Base-by-base conservation (phyloP, 768 basidiomycete species). In the Mycena epipterygia region DNA sequence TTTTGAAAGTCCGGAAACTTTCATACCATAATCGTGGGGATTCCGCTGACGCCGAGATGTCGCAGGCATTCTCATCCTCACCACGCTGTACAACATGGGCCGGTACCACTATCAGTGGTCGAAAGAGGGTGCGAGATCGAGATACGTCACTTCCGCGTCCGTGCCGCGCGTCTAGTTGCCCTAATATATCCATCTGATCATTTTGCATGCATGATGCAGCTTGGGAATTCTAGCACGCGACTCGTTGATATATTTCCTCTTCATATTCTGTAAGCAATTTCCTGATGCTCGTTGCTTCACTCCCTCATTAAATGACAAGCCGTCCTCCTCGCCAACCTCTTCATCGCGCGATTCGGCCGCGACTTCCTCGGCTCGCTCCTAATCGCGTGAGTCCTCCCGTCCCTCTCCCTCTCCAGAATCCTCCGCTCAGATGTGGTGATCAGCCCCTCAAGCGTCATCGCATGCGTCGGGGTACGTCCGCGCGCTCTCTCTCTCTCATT, bases 281-380 rank as follows among this genome's bases (percentile, higher is more conserved):
- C 16, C n/a, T n/a, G n/a, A n/a, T n/a, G n/a, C n/a, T n/a, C n/a
- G n/a, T n/a, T n/a, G n/a, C n/a, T n/a, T n/a, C n/a, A n/a, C 25
- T 23, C 13, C 12, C 13, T 29, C 14, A 23, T 63, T 35, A 13
- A 12, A 16, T 21, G 13, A 21, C 30, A n/a, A 76, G 76, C 67
- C 27, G 46, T 74, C n/a, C 68, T 77, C 5, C 35, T 75, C 39
- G 49, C 64, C 16, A 77, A 77, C 49, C 52, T 75, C 17, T 72
- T 77, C 58, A 72, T 75, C 30, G 73, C 73, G 9, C 29, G 58
- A 23, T 73, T 69, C n/a, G 74, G 72, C 13, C 64, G 61, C 61
- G 75, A 72, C 57, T 74, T 76, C 30, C 55, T 78, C 12, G 74
- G 74, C 2, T 70, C 74, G 16, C 68, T 75, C 17, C 46, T 78